Evolutionary conservation across 352 stramenopile genomes (phyloP).

Genomic region (Pythium plurisporium): DNA sequence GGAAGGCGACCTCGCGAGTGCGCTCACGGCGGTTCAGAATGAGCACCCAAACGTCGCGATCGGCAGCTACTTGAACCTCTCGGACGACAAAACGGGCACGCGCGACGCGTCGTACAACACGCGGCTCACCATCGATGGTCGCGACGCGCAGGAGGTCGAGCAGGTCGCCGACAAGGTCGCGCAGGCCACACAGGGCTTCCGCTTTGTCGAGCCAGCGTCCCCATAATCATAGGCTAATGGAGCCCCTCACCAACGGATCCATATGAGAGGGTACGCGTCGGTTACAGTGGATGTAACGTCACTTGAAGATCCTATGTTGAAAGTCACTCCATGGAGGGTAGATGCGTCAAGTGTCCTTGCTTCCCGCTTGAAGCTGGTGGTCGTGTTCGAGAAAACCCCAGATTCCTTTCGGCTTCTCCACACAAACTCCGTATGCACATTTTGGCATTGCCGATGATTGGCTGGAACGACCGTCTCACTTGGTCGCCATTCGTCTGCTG

Average conservation of each 20-base stretch:
- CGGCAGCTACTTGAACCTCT: constrained; percentile 83
- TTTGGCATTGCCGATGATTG: constrained; percentile 8
- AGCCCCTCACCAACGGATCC: too few relatives aligned
- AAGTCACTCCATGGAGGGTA: background rate
- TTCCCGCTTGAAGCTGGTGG: background rate
- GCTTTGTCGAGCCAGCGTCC: constrained; percentile 8
- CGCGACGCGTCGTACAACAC: constrained; percentile 65
- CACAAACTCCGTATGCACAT: background rate
- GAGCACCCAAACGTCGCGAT: constrained; percentile 64
- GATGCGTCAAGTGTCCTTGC: background rate
- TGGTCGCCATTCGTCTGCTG: background rate
- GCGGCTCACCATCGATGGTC: constrained; percentile 60
- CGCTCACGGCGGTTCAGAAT: constrained; percentile 64
- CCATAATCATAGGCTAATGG: too few relatives aligned
- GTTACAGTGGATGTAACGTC: background rate
- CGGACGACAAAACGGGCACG: constrained; percentile 47
- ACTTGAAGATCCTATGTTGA: background rate
- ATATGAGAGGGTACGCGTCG: background rate
- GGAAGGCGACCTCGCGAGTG: constrained; percentile 63
- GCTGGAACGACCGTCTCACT: background rate
- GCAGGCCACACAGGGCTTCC: constrained; percentile 21
- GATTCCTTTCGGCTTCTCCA: too few relatives aligned
- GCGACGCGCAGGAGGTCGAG: constrained; percentile 46
- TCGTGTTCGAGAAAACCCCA: too few relatives aligned
- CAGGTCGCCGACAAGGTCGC: constrained; percentile 43